These are phyloP conservation scores for Apiospora pterosperma DNA, from an alignment of 2,329 filamentous ascomycete genomes.

Conservation along the genomic window DNA sequence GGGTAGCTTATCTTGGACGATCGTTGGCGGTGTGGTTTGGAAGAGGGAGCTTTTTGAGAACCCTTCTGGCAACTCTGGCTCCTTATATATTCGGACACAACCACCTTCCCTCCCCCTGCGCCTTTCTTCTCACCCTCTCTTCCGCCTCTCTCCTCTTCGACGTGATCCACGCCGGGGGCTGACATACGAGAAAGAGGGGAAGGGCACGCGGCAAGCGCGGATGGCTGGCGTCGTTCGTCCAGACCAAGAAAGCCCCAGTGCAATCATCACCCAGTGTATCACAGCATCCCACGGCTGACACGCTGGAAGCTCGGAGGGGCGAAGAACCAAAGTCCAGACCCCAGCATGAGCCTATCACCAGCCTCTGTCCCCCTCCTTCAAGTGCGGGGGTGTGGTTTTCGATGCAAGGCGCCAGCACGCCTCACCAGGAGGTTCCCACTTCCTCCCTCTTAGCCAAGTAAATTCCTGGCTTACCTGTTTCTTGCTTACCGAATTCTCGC, in stretches of 20 bases:
- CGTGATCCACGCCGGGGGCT: not conserved
- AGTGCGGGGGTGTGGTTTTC: conserved; percentile 1
- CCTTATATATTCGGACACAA: not conserved
- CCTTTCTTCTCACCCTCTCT: not conserved
- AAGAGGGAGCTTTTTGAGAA: not conserved
- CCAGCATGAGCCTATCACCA: not conserved
- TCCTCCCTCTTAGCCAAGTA: not conserved
- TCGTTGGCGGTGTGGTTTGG: not conserved
- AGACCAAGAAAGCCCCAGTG: not conserved
- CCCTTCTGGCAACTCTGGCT: not conserved
- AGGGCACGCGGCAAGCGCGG: not conserved
- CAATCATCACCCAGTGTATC: not conserved
- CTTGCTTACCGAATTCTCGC: too few relatives aligned
- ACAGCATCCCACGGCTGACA: not conserved
- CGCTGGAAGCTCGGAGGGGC: not conserved
- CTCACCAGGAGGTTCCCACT: not conserved
- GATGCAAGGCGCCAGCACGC: not conserved
- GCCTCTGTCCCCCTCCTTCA: not conserved
- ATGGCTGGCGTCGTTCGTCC: not conserved
- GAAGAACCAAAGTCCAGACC: not conserved
- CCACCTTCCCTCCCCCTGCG: not conserved
- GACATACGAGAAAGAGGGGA: not conserved
- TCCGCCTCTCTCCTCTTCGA: not conserved
- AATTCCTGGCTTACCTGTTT: too few relatives aligned
- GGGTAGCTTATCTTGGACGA: not conserved